Conservation (phyloP, 1,139 yeast genomes). For the Candida sp. region DNA sequence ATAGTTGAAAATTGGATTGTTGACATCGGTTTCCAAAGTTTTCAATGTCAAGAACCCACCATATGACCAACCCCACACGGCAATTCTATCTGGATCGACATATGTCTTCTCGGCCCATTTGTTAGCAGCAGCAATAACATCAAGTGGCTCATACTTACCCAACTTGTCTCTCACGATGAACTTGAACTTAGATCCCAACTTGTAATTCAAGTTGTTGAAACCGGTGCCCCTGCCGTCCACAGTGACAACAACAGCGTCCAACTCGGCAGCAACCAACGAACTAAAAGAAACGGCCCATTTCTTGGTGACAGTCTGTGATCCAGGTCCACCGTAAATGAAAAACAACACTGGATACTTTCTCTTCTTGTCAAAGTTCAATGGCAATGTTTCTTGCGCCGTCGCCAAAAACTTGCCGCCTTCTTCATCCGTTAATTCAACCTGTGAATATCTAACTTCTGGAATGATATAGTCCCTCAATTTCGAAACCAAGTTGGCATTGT, state of each 20-base stretch:
- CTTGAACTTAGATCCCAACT: constrained; percentile 53
- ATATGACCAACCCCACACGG: constrained; percentile 89
- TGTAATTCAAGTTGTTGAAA: constrained; percentile 46
- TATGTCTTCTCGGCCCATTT: constrained; percentile 57
- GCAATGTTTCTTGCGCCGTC: constrained; percentile 66
- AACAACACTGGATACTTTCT: constrained; percentile 72
- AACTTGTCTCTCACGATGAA: constrained; percentile 66
- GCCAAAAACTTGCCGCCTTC: constrained; percentile 45
- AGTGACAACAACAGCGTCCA: constrained; percentile 75
- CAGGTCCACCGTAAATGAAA: constrained; percentile 85
- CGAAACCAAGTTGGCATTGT: constrained; percentile 46
- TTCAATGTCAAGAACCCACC: constrained; percentile 79
- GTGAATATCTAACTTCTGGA: constrained; percentile 51
- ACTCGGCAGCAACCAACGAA: constrained; percentile 67
- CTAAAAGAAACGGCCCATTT: constrained; percentile 60
- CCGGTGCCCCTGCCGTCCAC: constrained; percentile 90
- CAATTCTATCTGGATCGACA: constrained; percentile 62
- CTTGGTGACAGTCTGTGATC: constrained; percentile 68
- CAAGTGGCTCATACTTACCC: constrained; percentile 71
- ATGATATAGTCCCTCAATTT: constrained; percentile 47
- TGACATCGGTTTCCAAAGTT: constrained; percentile 68
- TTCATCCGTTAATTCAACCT: constrained; percentile 51
- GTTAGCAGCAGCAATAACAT: constrained; percentile 73
- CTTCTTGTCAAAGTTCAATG: constrained; percentile 58
- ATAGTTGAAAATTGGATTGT: constrained; percentile 60